Conservation (phyloP, 441 rosid species). For the Kokia cookei region DNA sequence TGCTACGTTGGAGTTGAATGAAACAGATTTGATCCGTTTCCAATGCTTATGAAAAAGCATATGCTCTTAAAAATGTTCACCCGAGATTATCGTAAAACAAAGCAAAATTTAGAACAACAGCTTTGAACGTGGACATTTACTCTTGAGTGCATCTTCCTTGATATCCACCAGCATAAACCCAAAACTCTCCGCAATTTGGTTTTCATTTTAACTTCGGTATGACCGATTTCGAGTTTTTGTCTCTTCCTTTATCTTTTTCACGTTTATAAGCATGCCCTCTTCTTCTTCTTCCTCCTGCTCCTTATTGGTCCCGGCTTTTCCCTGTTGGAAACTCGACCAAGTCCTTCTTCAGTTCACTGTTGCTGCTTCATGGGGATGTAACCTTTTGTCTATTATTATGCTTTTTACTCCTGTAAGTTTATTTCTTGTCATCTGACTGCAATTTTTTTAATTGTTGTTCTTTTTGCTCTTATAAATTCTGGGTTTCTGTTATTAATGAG, state of each 20-base stretch:
- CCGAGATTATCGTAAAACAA: not conserved
- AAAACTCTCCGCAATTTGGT: not conserved
- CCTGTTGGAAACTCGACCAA: not conserved
- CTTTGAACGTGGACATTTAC: not conserved
- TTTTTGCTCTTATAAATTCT: not conserved
- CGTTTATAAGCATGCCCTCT: not conserved
- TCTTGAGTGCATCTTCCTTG: not conserved
- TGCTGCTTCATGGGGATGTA: not conserved
- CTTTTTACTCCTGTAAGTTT: not conserved
- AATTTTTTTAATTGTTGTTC: not conserved
- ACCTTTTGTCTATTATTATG: not conserved
- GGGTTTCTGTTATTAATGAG: not conserved
- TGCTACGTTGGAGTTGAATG: not conserved
- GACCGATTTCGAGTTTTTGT: constrained; percentile 6
- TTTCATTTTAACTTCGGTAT: not conserved
- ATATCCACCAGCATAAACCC: constrained; percentile 6
- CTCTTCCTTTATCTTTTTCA: not conserved
- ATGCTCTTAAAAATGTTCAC: not conserved
- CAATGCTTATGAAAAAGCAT: not conserved
- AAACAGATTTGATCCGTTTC: not conserved
- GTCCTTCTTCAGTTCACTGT: not conserved
- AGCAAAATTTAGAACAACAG: not conserved
- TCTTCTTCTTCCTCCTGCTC: not conserved
- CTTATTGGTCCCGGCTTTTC: not conserved
- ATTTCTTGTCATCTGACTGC: not conserved